Evolutionary conservation across 148 eudicot genomes (phyloP), one percentile per base, ranked within the genome.

Genomic region (Cornus kousa): DNA sequence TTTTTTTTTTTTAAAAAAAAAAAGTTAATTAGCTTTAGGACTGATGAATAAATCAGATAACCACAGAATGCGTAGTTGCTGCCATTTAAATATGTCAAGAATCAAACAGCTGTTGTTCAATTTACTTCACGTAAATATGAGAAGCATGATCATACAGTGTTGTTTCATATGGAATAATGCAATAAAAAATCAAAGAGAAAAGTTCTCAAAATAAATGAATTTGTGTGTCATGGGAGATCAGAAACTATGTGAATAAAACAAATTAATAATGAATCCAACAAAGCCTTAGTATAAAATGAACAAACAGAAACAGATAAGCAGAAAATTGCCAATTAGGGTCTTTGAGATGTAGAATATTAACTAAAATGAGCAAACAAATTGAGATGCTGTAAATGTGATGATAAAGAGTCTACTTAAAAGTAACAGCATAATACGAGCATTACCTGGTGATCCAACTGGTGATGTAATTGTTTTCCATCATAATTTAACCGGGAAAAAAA

Each of bases 361-460:
- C 14, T 11, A 53, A 16, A 53, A 53, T 12, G 24, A 62, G 20
- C 3, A 62, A 62, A n/a, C 4, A 43, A 0, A 62, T n/a, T 62
- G 24, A 62, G 66, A 62, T 10, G 8, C 19, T 19, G 66, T 62
- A 5, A 17, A 62, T 62, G 1, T 62, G 66, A n/a, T n/a, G 66
- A 62, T n/a, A 62, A 17, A n/a, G 19, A 57, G 13, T 13, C 64
- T 57, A 62, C 66, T 62, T 62, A 62, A 12, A 62, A 20, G 66
- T 13, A 62, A 62, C 17, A 62, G 12, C 66, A n/a, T 1, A 62
- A 62, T 3, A 7, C 23, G 60, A 16, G 7, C 43, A 55, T 68
- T 82, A 85, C 83, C 87, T 82, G 77, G 75, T 62, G 83, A 76
- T 70, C 83, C 78, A 77, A 76, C 88, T 80, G 77, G 50, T 62